Evolutionary conservation across 106 monocot genomes (phyloP).

Genomic region (Dioscorea dumetorum): DNA sequence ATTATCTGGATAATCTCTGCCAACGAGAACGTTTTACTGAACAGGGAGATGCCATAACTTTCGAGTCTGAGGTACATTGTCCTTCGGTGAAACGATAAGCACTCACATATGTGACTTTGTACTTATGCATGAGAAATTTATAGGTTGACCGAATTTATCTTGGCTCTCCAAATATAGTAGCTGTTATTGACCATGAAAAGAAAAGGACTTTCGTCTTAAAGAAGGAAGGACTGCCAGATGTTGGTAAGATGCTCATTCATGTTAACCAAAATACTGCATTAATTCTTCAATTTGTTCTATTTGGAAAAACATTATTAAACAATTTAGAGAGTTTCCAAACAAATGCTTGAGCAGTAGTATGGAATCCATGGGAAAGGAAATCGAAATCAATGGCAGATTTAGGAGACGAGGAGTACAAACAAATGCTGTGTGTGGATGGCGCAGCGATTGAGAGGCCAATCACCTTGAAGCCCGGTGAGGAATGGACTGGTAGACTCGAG

Average conservation of each 20-base stretch:
- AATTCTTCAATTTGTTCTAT: no score
- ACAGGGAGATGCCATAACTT: slow-evolving; percentile 93
- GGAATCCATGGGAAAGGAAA: slow-evolving; percentile 99
- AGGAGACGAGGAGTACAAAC: slow-evolving; percentile 90
- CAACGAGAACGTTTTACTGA: slow-evolving; percentile 70
- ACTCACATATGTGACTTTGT: no score
- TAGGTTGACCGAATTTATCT: slow-evolving; percentile 95
- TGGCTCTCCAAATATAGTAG: slow-evolving; percentile 66
- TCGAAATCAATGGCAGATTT: slow-evolving; percentile 69
- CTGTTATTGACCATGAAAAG: slow-evolving; percentile 89
- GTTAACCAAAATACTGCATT: no score
- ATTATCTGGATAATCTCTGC: slow-evolving; percentile 85
- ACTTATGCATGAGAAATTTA: not conserved
- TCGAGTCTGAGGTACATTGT: slow-evolving; percentile 74
- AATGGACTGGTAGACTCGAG: slow-evolving; percentile 83
- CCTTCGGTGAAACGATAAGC: not conserved
- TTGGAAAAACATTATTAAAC: no score
- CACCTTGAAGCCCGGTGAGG: slow-evolving; percentile 69
- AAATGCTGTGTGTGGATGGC: slow-evolving; percentile 86
- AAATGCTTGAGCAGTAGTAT: slow-evolving; percentile 47
- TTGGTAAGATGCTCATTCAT: slow-evolving; percentile 36
- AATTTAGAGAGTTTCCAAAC: no score
- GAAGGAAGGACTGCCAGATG: slow-evolving; percentile 87
- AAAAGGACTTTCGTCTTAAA: slow-evolving; percentile 77
- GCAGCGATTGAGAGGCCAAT: slow-evolving; percentile 63